phyloP scores from a whole-genome alignment of 305 asterid genomes.

The Fraxinus nigra region DNA sequence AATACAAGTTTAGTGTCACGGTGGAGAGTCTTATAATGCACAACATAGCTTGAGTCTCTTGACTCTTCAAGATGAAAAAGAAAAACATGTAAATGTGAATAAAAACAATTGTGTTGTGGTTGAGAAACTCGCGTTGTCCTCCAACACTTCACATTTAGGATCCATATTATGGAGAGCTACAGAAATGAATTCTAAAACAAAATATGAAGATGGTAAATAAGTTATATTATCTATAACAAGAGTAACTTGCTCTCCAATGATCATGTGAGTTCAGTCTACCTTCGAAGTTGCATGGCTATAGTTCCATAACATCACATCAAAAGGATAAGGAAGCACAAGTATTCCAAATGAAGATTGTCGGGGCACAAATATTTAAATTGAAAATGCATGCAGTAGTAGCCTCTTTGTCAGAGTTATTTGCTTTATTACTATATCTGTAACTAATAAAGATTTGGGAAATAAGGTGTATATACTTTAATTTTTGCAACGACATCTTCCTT shows the following conservation, averaged over 20 bases:
- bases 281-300: neutral
- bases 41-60: neutral
- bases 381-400: neutral
- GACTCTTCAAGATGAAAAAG: neutral
- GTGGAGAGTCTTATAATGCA: neutral
- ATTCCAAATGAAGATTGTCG: neutral
- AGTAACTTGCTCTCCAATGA: neutral
- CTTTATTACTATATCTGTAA: constrained; percentile 7
- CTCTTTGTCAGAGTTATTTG: neutral
- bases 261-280: neutral
- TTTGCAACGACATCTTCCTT: constrained; percentile 71
- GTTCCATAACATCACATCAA: neutral
- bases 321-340: neutral
- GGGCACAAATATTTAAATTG: neutral
- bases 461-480: constrained; percentile 49
- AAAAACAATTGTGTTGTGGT: neutral
- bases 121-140: neutral
- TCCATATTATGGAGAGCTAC: neutral
- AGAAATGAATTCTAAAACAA: neutral
- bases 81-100: neutral
- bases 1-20: neutral
- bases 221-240: neutral
- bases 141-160: neutral
- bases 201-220: neutral
- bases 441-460: constrained; percentile 4